These are phyloP conservation scores for Magnolia changhungtana DNA, from an alignment of 164 flowering plant species.

Conservation along the genomic window DNA sequence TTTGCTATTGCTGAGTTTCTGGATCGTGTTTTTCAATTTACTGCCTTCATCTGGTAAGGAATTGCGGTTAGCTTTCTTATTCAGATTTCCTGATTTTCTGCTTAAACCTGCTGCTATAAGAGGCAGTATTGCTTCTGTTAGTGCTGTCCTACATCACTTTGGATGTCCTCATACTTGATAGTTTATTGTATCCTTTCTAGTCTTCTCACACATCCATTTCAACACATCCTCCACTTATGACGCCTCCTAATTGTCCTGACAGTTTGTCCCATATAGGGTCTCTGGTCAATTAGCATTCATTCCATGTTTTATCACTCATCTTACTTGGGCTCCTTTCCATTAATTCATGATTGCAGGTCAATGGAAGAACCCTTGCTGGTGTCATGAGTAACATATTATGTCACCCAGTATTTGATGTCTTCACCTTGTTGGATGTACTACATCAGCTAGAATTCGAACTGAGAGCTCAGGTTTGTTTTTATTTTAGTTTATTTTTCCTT, in stretches of 20 bases:
- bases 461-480: constrained; percentile 45
- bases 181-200: too few relatives aligned
- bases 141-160: too few relatives aligned
- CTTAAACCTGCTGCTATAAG: not conserved
- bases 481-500: not conserved
- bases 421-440: constrained; percentile 51
- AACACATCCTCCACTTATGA: too few relatives aligned
- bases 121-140: too few relatives aligned
- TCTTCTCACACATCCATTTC: too few relatives aligned
- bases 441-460: constrained; percentile 46
- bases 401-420: constrained; percentile 66
- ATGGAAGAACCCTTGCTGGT: constrained; percentile 27
- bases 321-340: not conserved
- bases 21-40: too few relatives aligned
- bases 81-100: not conserved
- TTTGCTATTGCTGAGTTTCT: too few relatives aligned
- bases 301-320: not conserved
- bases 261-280: too few relatives aligned
- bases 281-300: not conserved
- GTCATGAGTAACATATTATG: constrained; percentile 63
- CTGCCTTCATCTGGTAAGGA: too few relatives aligned
- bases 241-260: too few relatives aligned
- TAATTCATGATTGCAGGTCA: constrained; percentile 29
- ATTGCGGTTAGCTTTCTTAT: too few relatives aligned
- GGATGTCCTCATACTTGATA: too few relatives aligned